Conservation (phyloP, 495 filamentous ascomycete species). For the Penicillium antarcticum region DNA sequence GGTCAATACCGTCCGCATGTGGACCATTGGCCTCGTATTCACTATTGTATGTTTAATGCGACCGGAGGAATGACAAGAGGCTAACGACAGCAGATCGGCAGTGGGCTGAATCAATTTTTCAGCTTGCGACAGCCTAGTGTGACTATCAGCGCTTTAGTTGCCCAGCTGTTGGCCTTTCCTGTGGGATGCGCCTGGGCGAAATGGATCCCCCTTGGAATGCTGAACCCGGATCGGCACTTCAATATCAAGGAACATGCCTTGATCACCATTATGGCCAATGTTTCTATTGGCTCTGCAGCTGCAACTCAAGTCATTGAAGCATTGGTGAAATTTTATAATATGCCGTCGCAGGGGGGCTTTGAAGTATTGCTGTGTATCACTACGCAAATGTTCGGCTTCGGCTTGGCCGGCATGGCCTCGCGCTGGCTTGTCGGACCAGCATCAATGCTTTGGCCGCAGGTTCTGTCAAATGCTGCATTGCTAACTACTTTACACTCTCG, state of each 20-base stretch:
- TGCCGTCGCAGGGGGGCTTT: conserved; percentile 65
- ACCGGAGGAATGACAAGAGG: not conserved
- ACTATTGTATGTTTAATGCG: conserved; percentile 43
- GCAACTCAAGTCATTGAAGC: conserved; percentile 69
- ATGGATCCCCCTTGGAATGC: conserved; percentile 49
- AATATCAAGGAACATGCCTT: conserved; percentile 79
- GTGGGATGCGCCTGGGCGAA: conserved; percentile 60
- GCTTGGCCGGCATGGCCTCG: conserved; percentile 61
- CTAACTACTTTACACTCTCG: conserved; percentile 83
- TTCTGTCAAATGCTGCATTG: conserved; percentile 83
- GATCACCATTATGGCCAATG: conserved; percentile 70
- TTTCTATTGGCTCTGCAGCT: conserved; percentile 61
- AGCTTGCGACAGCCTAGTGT: conserved; percentile 59
- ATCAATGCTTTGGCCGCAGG: conserved; percentile 91
- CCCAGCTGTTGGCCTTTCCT: conserved; percentile 69
- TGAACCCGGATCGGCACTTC: conserved; percentile 70
- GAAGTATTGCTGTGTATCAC: conserved; percentile 66
- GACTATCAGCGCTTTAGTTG: conserved; percentile 62
- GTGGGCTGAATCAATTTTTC: conserved; percentile 71
- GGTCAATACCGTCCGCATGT: conserved; percentile 67
- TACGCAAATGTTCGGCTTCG: conserved; percentile 72
- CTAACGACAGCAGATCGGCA: conserved; percentile 44
- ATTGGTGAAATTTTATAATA: conserved; percentile 62
- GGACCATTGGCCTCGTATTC: conserved; percentile 66
- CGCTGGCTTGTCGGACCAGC: conserved; percentile 66